Percentiles rank a stretch among this genome's conserved stretches.
Evolutionary conservation across 345 rosid species (phyloP).

Genomic region (Salix purpurea): DNA sequence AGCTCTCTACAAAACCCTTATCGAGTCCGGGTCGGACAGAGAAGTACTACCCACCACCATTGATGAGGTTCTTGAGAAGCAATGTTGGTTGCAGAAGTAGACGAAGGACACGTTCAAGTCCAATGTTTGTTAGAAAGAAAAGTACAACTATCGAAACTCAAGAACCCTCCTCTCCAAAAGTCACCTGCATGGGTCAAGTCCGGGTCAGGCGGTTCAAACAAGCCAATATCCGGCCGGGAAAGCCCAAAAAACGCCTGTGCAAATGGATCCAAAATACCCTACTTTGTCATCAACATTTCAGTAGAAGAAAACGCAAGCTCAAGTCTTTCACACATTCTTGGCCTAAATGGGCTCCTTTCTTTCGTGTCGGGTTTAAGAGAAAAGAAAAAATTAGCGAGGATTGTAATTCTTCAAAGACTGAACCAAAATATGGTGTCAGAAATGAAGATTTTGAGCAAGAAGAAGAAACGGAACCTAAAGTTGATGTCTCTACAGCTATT

Average conservation of each 20-base stretch:
- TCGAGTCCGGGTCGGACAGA: slow-evolving; percentile 92
- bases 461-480: slow-evolving; percentile 23
- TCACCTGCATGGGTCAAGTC: slow-evolving; percentile 97
- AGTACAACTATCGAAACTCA: slow-evolving; percentile 55
- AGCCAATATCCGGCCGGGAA: slow-evolving; percentile 15
- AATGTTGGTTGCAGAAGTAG: slow-evolving; percentile 64
- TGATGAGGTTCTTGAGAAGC: slow-evolving; percentile 72
- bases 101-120: slow-evolving; percentile 74
- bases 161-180: slow-evolving; percentile 90
- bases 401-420: slow-evolving; percentile 17
- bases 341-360: slow-evolving; percentile 38
- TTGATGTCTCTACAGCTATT: slow-evolving; percentile 28
- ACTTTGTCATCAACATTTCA: slow-evolving; percentile 21
- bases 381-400: slow-evolving; percentile 28
- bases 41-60: slow-evolving; percentile 71
- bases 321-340: slow-evolving; percentile 31
- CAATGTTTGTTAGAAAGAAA: slow-evolving; percentile 69
- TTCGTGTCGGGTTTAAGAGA: slow-evolving; percentile 15
- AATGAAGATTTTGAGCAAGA: slow-evolving; percentile 10
- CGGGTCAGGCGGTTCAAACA: slow-evolving; percentile 61
- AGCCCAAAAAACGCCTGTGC: slow-evolving; percentile 27
- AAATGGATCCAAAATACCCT: slow-evolving; percentile 39
- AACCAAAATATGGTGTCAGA: slow-evolving; percentile 26
- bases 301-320: slow-evolving; percentile 13
- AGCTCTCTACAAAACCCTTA: slow-evolving; percentile 53